A percentile compares a stretch with the other conserved stretches of the same genome.
Conservation (phyloP, 164 flowering plant genomes). For the Berberis vulgaris region DNA sequence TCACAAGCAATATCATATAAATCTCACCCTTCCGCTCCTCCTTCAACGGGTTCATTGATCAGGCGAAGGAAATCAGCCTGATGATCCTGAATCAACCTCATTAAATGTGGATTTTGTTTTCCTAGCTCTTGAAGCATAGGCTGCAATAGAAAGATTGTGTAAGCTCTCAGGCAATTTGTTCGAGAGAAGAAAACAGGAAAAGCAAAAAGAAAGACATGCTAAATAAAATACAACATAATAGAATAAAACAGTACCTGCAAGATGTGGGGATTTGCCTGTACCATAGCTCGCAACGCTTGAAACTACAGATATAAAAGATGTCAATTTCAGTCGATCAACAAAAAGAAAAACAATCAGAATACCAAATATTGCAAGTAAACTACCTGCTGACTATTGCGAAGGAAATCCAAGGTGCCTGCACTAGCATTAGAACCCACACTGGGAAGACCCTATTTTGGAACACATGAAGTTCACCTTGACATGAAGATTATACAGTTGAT, state of each 20-base stretch:
- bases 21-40: slow-evolving; percentile 51
- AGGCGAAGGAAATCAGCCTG: slow-evolving; percentile 71
- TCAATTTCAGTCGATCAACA: too few species aligned
- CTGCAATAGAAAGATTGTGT: slow-evolving; percentile 17
- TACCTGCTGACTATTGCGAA: slow-evolving; percentile 90
- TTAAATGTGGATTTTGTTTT: slow-evolving; percentile 71
- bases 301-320: slow-evolving; percentile 27
- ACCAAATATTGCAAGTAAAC: slow-evolving; percentile 1
- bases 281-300: slow-evolving; percentile 65
- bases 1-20: neutral
- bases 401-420: slow-evolving; percentile 71
- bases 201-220: neutral
- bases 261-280: slow-evolving; percentile 67
- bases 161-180: neutral
- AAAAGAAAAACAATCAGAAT: neutral
- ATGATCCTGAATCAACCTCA: slow-evolving; percentile 74
- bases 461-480: neutral
- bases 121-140: slow-evolving; percentile 85
- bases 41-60: slow-evolving; percentile 72
- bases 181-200: neutral
- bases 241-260: slow-evolving; percentile 36
- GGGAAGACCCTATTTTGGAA: slow-evolving; percentile 67
- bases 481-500: slow-evolving; percentile 1
- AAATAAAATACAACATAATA: neutral
- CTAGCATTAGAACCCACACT: slow-evolving; percentile 56